Conservation (phyloP, 768 basidiomycete genomes). For the Serendipita sp. region DNA sequence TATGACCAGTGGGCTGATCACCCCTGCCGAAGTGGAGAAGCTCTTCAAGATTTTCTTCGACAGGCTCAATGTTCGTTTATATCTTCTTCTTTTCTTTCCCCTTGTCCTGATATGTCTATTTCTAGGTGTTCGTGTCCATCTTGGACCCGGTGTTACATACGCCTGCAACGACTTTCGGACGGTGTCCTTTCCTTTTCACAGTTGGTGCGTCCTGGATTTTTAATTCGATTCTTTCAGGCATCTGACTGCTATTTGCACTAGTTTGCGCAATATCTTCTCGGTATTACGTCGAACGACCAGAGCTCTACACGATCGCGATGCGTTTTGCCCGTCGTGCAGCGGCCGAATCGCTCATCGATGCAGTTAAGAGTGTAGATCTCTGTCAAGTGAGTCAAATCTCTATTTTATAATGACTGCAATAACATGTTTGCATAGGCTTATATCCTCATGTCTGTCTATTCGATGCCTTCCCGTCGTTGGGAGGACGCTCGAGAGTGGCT, state of each 20-base stretch:
- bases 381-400: slow-evolving; percentile 38
- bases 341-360: slow-evolving; percentile 62
- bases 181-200: slow-evolving; percentile 83
- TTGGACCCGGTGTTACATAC: slow-evolving; percentile 73
- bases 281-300: slow-evolving; percentile 61
- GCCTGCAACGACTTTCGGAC: slow-evolving; percentile 55
- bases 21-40: slow-evolving; percentile 60
- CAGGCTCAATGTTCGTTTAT: slow-evolving; percentile 32
- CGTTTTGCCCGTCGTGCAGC: slow-evolving; percentile 75
- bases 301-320: slow-evolving; percentile 78
- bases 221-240: background rate
- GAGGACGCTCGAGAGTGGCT: slow-evolving; percentile 86
- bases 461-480: slow-evolving; percentile 66
- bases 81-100: background rate
- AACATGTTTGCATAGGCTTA: slow-evolving; percentile 35
- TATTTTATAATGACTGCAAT: background rate
- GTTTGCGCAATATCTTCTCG: slow-evolving; percentile 79
- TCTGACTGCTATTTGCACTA: too few species aligned
- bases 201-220: slow-evolving; percentile 67
- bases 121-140: slow-evolving; percentile 52
- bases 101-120: background rate
- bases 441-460: slow-evolving; percentile 69
- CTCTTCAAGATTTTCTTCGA: slow-evolving; percentile 75
- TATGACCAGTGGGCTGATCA: slow-evolving; percentile 61
- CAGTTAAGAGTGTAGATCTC: slow-evolving; percentile 70